Conservation (phyloP, 495 filamentous ascomycete species). For the Penicillium riverlandense region DNA sequence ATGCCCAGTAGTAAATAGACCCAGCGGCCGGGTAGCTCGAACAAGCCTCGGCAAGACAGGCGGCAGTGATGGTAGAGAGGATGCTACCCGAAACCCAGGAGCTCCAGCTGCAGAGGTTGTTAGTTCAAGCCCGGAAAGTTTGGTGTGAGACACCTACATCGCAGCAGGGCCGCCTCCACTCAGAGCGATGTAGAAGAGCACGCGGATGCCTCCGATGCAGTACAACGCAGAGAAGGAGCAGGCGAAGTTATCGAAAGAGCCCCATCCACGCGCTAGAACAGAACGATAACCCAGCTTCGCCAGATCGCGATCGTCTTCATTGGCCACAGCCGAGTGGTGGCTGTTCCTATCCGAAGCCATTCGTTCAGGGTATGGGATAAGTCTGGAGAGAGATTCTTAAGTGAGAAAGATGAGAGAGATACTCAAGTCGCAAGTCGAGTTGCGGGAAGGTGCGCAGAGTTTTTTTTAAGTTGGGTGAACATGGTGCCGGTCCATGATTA, state of each 20-base stretch:
- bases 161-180: constrained; percentile 26
- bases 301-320: constrained; percentile 27
- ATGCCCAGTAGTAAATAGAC: constrained; percentile 34
- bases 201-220: constrained; percentile 26
- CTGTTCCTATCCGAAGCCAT: too few relatives aligned
- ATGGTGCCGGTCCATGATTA: too few relatives aligned
- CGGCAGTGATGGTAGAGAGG: constrained; percentile 27
- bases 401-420: too few relatives aligned
- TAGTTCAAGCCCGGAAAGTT: neutral
- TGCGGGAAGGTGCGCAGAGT: too few relatives aligned
- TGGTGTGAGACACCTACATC: constrained; percentile 11
- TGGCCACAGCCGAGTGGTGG: constrained; percentile 1
- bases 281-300: constrained; percentile 25
- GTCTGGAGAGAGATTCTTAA: too few relatives aligned
- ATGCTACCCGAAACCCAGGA: constrained; percentile 30
- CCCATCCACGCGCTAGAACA: constrained; percentile 24
- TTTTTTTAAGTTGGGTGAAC: too few relatives aligned
- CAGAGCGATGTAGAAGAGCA: constrained; percentile 27
- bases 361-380: too few relatives aligned
- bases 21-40: constrained; percentile 27
- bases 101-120: constrained; percentile 21
- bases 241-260: constrained; percentile 27
- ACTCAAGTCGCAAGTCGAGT: too few relatives aligned
- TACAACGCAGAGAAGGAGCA: constrained; percentile 29
- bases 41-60: constrained; percentile 29